A percentile compares a stretch with the other conserved stretches of the same genome.
Conservation (phyloP, 805 yeast genomes). For the Starmerella bombi region DNA sequence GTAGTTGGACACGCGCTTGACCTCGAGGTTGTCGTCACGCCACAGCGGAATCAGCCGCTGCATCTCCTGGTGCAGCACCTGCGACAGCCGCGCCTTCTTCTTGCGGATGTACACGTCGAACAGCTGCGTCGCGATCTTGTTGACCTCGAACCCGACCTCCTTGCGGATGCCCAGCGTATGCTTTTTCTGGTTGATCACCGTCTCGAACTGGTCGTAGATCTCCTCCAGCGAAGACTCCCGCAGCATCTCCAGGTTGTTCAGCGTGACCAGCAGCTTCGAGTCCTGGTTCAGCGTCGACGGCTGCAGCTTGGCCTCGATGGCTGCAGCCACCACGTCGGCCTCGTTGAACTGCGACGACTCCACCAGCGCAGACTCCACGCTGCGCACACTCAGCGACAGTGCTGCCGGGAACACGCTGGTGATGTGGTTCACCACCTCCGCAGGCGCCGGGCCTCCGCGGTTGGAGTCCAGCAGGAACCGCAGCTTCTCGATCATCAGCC, state of each 20-base stretch:
- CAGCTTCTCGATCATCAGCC: slow-evolving; percentile 14
- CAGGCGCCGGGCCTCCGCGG: slow-evolving; percentile 13
- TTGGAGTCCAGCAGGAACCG: slow-evolving; percentile 11
- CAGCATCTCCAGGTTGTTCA: slow-evolving; percentile 42
- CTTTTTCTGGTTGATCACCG: slow-evolving; percentile 7
- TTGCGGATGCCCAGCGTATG: neutral
- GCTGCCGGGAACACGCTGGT: slow-evolving; percentile 14
- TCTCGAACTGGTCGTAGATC: slow-evolving; percentile 22
- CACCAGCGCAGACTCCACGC: slow-evolving; percentile 14
- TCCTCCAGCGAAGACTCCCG: slow-evolving; percentile 35
- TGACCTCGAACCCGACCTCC: slow-evolving; percentile 33
- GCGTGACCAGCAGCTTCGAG: slow-evolving; percentile 37
- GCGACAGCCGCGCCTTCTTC: slow-evolving; percentile 40
- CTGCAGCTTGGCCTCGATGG: slow-evolving; percentile 25
- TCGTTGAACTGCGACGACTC: slow-evolving; percentile 22
- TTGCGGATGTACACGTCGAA: slow-evolving; percentile 37
- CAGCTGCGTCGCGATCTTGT: slow-evolving; percentile 33
- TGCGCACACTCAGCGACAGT: slow-evolving; percentile 9
- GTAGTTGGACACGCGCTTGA: slow-evolving; percentile 27
- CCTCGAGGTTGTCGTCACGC: slow-evolving; percentile 32
- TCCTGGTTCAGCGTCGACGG: slow-evolving; percentile 37
- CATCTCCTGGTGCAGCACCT: slow-evolving; percentile 33
- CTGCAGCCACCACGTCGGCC: slow-evolving; percentile 2
- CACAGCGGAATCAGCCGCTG: slow-evolving; percentile 33
- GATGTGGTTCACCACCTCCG: slow-evolving; percentile 1